Evolutionary conservation across 139 green algal species (phyloP), one percentile per base, ranked within the genome.

Genomic region (Volvox africanus): DNA sequence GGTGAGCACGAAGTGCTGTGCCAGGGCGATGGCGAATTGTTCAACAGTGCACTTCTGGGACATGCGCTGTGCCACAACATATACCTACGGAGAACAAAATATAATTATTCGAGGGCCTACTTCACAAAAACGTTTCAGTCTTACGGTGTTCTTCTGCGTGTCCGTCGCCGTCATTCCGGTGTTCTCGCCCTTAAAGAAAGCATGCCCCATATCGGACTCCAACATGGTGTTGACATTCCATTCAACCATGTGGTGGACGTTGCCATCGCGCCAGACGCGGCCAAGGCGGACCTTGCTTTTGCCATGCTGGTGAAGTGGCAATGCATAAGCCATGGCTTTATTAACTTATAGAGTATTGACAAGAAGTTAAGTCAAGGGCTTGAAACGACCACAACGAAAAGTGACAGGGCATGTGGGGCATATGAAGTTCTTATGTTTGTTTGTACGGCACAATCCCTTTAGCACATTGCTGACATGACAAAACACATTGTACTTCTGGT

Each of bases 131-230:
- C 61, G 82, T 32, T 61, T 14, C 19, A 17, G 21, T 11, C 36
- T 68, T 87, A 98, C 97, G 55, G 95, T 97, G 91, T 99, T 99
- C 91, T 99, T 99, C 92, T 97, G 95, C 5, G 97, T 99, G 93
- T 99, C 97, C 0, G 97, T 99, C 26, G 97, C 93, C 2, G 97
- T 99, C 97, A 99, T 99, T 78, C 96, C 97, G 0, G 80, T 91
- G 85, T 99, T 99, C 81, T 93, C 93, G 17, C 94, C 93, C 16
- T 95, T 92, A 22, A 94, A 11, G 76, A 92, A 92, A 3, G 91
- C 67, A 77, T 93, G 86, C 71, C 94, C 97, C 97, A 99, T 99
- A 81, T 97, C 95, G 11, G 79, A 95, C 77, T 98, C 95, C 22
- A 99, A 92, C 95, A 97, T 97, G 2, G 95, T 96, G 88, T 95